Base-by-base conservation (phyloP, 2,329 filamentous ascomycete species). In the Colletotrichum cordylinicola region DNA sequence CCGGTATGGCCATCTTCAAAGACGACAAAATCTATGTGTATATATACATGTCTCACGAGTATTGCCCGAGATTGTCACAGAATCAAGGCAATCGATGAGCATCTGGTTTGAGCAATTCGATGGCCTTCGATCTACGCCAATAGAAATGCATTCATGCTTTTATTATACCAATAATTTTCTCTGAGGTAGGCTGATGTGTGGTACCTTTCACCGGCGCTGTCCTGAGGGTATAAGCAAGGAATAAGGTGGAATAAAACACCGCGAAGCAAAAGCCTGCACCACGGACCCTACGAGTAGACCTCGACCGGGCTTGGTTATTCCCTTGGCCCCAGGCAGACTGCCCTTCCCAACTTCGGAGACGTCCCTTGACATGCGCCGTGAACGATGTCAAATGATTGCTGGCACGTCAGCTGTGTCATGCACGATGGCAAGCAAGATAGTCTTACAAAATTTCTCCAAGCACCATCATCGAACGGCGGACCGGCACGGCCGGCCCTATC, bases 381-480 rank as follows among this genome's bases (percentile, higher is more conserved):
- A 43, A 43, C 2, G 39, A 48, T n/a, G 5, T 48, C 9, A 18
- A n/a, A 2, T n/a, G 18, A 6, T 7, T n/a, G 18, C 18, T 6
- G 39, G 18, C 39, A n/a, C 18, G 18, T 48, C 9, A n/a, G 39
- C 39, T 7, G 39, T 8, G n/a, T 0, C 12, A 2, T n/a, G 8
- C 39, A 6, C 39, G 3, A n/a, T 6, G 18, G n/a, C 9, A 48
- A 7, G 39, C 18, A n/a, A 12, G 18, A 12, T 2, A 43, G 5
- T n/a, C 39, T 3, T 4, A 9, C 39, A 43, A n/a, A n/a, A 10
- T 6, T 9, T n/a, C 18, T 13, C 43, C 3, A 3, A 48, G 43
- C 2, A 52, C 1, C 43, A 13, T 52, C n/a, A 21, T 52, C 4
- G 6, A 13, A 13, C 1, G 18, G n/a, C 1, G 43, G n/a, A 2